Evolutionary conservation across 1,284 basidiomycete genomes (phyloP), one percentile per base, ranked within the genome.

Genomic region (Microbotryomycetes sp.): DNA sequence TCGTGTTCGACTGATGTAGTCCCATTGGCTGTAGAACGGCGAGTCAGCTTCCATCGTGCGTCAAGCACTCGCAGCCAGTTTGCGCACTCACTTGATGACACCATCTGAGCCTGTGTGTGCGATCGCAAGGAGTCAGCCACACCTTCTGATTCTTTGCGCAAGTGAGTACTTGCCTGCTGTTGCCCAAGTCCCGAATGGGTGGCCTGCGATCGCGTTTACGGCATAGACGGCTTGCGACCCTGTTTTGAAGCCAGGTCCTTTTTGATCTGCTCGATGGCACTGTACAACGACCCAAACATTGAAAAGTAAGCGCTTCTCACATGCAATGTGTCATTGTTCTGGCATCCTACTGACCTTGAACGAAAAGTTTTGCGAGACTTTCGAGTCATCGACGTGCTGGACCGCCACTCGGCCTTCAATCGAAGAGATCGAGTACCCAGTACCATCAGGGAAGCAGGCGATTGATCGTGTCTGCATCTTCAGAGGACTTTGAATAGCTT

Each of bases 391-490:
- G 49, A 78, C 89, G 75, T 76, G 96, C 88, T 97, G 94, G 64
- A 98, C 92, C 1, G 90, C 93, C 0, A 97, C 92, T 54, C 94
- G 82, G 9, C 94, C 94, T 77, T 98, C 94, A 14, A 97, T 86
- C 5, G 51, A 53, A 26, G 51, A 30, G 0, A 97, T 82, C 0
- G 92, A 92, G 71, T 90, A 97, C 0, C 91, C 90, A 64, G 85
- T 85, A 25, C 79, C 84, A 1, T 81, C 81, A 14, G 88, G 87
- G 77, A 96, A 93, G 75, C 90, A 94, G 3, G 87, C 83, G 4
- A 96, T 65, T 3, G 87, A 85, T 49, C 94, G 84, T 3, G 94
- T 97, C 77, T 97, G 94, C 87, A 89, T 92, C 75, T 94, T 93
- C 67, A 97, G 77, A 3, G 92, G 71, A 90, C 84, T 63, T 25